Evolutionary conservation across 768 basidiomycete genomes (phyloP).

Genomic region (Boletus coccyginus): DNA sequence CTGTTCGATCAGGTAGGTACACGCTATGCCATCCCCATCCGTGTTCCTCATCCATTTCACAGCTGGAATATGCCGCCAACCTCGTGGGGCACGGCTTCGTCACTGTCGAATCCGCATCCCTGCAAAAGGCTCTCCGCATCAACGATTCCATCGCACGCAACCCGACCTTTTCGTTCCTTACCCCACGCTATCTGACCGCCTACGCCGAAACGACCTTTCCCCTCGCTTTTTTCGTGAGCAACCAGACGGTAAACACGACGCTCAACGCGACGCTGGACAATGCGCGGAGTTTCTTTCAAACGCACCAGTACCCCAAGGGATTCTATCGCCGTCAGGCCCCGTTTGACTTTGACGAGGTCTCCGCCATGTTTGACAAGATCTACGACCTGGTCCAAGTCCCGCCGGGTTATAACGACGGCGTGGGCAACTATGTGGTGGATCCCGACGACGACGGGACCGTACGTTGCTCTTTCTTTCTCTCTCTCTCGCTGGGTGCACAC

Average conservation of each 20-base stretch:
- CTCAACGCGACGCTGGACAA: constrained; percentile 10
- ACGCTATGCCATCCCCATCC: rapidly evolving
- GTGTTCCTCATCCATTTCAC: not conserved
- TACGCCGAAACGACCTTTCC: constrained; percentile 25
- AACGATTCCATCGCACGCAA: constrained; percentile 27
- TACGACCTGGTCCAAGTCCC: not conserved
- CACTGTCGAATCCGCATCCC: constrained; percentile 20
- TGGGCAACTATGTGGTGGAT: constrained; percentile 14
- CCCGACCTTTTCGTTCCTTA: constrained; percentile 21
- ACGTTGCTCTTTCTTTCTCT: not conserved
- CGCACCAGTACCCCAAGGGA: constrained; percentile 17
- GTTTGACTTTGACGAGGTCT: constrained; percentile 6
- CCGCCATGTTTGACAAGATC: not conserved
- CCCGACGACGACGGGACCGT: constrained; percentile 11
- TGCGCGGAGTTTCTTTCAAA: constrained; percentile 20
- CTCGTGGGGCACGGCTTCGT: constrained; percentile 17
- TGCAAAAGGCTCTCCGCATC: constrained; percentile 21
- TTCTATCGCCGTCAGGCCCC: constrained; percentile 19
- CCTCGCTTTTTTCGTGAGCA: constrained; percentile 24
- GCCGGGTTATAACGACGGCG: constrained; percentile 19
- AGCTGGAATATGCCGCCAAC: constrained; percentile 19
- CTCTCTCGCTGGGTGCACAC: not conserved
- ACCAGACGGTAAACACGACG: constrained; percentile 21
- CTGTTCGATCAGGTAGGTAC: constrained; percentile 18
- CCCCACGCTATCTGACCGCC: constrained; percentile 19